Evolutionary conservation across 148 eudicot genomes (phyloP), one percentile per base, ranked within the genome.

Genomic region (Bassia scoparia): DNA sequence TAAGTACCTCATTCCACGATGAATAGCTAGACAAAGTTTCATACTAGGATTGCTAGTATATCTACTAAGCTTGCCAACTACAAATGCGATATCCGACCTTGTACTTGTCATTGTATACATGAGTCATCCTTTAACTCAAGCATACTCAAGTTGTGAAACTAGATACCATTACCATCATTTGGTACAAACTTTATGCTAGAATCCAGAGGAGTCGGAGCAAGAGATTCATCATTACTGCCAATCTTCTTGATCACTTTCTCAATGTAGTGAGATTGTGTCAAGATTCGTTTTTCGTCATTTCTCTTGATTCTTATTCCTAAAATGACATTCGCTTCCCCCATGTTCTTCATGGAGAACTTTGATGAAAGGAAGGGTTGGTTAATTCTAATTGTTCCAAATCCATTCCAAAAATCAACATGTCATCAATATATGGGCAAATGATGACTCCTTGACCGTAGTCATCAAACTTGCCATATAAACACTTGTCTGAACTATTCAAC

Each of bases 61-160:
- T 0, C 60, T 10, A 52, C 72, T n/a, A n/a, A n/a, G n/a, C n/a
- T n/a, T n/a, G n/a, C n/a, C n/a, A n/a, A n/a, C n/a, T n/a, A n/a
- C n/a, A 26, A 9, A 69, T 2, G 60, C 60, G 3, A 69, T 30
- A 50, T 49, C 60, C 24, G 26, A 41, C 27, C 58, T 49, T 46
- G 24, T 26, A 50, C 72, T 49, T 4, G 59, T 50, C 38, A 69
- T 53, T 1, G 46, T 46, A 34, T 52, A 69, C 46, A 69, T 69
- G 8, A 69, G 13, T 18, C 43, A 31, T 11, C 61, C 44, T 17
- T 49, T 68, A 3, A 50, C 72, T 21, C 33, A 26, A 13, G 71
- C 33, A 27, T 68, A 68, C 12, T 68, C 71, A 2, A 68, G 1
- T 18, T 43, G 17, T 59, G 21, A 37, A 37, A 37, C 7, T 37